Evolutionary conservation across 164 flowering plant genomes (phyloP), one percentile per base, ranked within the genome.

Genomic region (Macadamia tetraphylla): DNA sequence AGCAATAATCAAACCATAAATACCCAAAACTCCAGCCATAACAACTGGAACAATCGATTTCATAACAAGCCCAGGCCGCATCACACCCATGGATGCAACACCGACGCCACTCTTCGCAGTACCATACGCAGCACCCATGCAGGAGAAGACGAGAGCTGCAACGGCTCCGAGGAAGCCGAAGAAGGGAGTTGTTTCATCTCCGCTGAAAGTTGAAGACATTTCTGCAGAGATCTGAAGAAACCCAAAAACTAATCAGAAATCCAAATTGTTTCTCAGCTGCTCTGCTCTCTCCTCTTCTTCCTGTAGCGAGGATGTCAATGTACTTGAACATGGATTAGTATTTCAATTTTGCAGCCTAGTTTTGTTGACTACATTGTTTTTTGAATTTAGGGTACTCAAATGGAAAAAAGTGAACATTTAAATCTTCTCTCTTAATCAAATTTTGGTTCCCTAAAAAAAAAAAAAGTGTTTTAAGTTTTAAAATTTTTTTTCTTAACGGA

Each of bases 121-220:
- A 23, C 23, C 23, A 23, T 23, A 23, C 23, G 23, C 23, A 23
- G 23, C 23, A 82, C 74, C 82, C 87, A 14, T 82, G 84, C 90
- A 84, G 56, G 90, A 86, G 84, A 86, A 86, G 49, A 86, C 84
- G 71, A 86, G 85, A 35, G 89, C 87, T 6, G 87, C 85, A 3
- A 86, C 89, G 70, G 89, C 89, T 51, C 89, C 89, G 60, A 85
- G 85, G 80, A 85, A 85, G 69, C 89, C 89, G 74, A 85, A 85
- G 78, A 85, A 79, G 76, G 80, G 80, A 62, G 80, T 87, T 35
- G 90, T 86, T 67, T 84, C 90, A 43, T 86, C 90, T 65, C 90
- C 90, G 79, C 82, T 77, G 83, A 83, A 86, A 48, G 70, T 44
- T 3, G 82, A 23, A 23, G 23, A 23, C 23, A 23, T 23, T 23